Conservation (phyloP, 192 early-diverging fungal genomes). For the Coemansia sp. region DNA sequence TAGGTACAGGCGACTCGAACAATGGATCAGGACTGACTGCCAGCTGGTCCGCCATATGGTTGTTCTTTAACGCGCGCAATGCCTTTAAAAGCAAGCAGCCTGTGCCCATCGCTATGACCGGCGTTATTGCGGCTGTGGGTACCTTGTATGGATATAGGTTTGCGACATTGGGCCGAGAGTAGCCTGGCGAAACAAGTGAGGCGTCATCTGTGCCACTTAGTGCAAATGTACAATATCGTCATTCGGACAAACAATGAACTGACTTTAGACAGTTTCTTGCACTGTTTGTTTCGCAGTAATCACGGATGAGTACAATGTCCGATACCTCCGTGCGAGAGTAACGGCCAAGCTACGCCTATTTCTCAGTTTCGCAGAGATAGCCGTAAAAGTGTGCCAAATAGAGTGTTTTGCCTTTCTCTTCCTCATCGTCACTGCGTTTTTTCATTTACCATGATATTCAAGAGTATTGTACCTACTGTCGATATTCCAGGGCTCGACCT, state of each 20-base stretch:
- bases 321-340: neutral
- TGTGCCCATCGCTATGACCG: slow-evolving; percentile 30
- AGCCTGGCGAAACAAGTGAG: neutral
- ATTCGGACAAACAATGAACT: no score
- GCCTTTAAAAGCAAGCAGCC: slow-evolving; percentile 13
- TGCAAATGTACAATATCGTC: no score
- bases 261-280: neutral
- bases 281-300: neutral
- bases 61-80: slow-evolving; percentile 49
- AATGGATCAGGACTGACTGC: slow-evolving; percentile 42
- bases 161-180: slow-evolving; percentile 15
- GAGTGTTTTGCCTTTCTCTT: neutral
- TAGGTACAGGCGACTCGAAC: slow-evolving; percentile 28
- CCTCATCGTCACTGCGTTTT: neutral
- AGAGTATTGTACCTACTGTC: slow-evolving; percentile 25
- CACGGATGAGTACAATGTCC: neutral
- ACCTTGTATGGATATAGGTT: slow-evolving; percentile 40
- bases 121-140: slow-evolving; percentile 16
- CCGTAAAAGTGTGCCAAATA: neutral
- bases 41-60: slow-evolving; percentile 45
- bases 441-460: slow-evolving; percentile 28
- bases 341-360: neutral
- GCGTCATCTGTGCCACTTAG: no score
- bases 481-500: slow-evolving; percentile 33
- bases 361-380: neutral